phyloP scores from a whole-genome alignment of 2,329 filamentous ascomycete species.

The Pseudogymnoascus sp. region DNA sequence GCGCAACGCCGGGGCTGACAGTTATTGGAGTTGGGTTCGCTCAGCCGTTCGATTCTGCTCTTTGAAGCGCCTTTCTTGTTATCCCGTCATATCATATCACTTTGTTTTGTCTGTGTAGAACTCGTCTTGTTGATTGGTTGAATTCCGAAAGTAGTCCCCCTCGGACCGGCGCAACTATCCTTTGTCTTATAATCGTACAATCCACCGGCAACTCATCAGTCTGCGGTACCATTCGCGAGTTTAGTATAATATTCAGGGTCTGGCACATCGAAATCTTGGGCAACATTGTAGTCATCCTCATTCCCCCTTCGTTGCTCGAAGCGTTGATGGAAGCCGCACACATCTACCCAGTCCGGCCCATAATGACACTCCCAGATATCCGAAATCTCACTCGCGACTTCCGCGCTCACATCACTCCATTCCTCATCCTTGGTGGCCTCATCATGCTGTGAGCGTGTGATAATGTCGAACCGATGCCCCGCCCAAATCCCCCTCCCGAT shows the following conservation, averaged over 20 bases:
- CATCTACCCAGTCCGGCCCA: background rate
- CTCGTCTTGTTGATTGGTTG: background rate
- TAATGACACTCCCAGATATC: background rate
- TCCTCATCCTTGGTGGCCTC: background rate
- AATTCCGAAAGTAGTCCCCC: background rate
- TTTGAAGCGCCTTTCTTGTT: background rate
- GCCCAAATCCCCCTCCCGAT: background rate
- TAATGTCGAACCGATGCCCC: background rate
- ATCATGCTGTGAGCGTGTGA: background rate
- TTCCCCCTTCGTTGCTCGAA: no score
- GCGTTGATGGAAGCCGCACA: background rate
- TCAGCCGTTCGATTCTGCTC: background rate
- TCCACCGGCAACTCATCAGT: background rate
- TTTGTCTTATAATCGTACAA: background rate
- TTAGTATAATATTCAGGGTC: background rate
- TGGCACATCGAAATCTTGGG: background rate
- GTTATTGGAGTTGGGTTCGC: background rate
- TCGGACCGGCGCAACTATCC: background rate
- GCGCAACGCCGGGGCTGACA: background rate
- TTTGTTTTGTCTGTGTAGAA: background rate
- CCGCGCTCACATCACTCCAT: background rate
- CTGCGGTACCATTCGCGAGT: no score
- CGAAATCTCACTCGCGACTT: background rate
- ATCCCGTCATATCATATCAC: background rate
- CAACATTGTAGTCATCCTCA: background rate